Base-by-base conservation (phyloP, 1,139 yeast species). In the Suhomyces ambrosiae region DNA sequence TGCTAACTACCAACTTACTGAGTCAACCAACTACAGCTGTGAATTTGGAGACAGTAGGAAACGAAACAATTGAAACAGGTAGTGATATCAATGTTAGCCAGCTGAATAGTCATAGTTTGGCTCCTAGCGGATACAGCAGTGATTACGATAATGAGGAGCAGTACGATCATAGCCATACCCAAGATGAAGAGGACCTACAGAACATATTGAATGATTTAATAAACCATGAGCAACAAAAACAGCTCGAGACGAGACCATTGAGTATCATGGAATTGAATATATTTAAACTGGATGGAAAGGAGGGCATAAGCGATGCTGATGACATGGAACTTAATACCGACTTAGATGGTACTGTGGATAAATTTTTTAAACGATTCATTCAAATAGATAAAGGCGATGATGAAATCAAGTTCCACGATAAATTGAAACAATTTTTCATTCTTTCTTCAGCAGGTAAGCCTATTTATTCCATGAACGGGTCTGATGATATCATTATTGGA, bases 371-470 rank as follows among this genome's bases (percentile, higher is more conserved):
- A 4, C 37, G 32, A 17, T 40, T 34, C 31, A 41, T 49, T 10
- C 23, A 36, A 21, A 37, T 48, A 7, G 62, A 60, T 18, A 69
- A 67, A 46, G 42, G 48, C 5, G 41, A 47, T 3, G 52, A 50
- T 26, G 32, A 41, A n/a, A 50, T 50, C 1, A 37, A 42, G 35
- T 80, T 79, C 52, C 74, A 65, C 40, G 46, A 49, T 28, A 74
- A 68, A 31, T 61, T 71, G 35, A 86, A 85, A 57, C 94, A 86
- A 39, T 88, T 86, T 51, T 80, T 89, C 47, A 79, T 92, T 5
- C 68, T 92, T n/a, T 88, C 96, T 0, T 66, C 82, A 2, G 96
- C 97, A 0, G 98, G 98, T 0, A 92, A 92, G 58, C 97, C 96
- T 1, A 86, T 92, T 6, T 92, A 84, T 59, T 79, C 95, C 1